Evolutionary conservation across 1,284 basidiomycete genomes (phyloP).

Genomic region (Neotropicomus parvogracilis): DNA sequence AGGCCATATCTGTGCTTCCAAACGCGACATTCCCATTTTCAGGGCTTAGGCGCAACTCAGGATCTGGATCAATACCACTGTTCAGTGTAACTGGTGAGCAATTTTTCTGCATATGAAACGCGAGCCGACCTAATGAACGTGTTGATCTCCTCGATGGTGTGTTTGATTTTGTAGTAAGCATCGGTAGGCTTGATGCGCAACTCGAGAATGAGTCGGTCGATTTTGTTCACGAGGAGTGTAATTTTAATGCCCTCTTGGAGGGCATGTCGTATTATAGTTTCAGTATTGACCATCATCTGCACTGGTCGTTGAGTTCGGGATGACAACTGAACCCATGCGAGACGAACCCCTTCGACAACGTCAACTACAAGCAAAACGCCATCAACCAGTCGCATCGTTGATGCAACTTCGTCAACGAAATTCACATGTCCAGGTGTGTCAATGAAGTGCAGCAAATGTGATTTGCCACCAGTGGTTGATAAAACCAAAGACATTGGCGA

Average conservation of each 20-base stretch:
- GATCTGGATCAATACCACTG: slow-evolving; percentile 86
- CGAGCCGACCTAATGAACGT: slow-evolving; percentile 78
- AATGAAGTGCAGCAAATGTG: slow-evolving; percentile 88
- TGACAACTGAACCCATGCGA: not conserved
- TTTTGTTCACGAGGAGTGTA: slow-evolving; percentile 95
- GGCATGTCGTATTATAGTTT: slow-evolving; percentile 82
- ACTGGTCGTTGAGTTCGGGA: slow-evolving; percentile 12
- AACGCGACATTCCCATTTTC: slow-evolving; percentile 97
- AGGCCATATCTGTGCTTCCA: slow-evolving; percentile 94
- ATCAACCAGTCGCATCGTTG: slow-evolving; percentile 84
- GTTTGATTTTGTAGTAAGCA: slow-evolving; percentile 98
- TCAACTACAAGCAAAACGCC: slow-evolving; percentile 94
- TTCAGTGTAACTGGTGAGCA: slow-evolving; percentile 4
- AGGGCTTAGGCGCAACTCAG: slow-evolving; percentile 83
- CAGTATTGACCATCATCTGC: slow-evolving; percentile 87
- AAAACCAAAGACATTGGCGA: slow-evolving; percentile 94
- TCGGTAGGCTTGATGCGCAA: slow-evolving; percentile 93
- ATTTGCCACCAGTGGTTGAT: slow-evolving; percentile 87
- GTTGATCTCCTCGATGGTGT: slow-evolving; percentile 98
- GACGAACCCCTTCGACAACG: slow-evolving; percentile 86
- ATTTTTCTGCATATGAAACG: slow-evolving; percentile 1
- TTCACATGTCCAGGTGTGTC: slow-evolving; percentile 99
- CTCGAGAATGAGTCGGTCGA: slow-evolving; percentile 95
- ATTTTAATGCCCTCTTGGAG: slow-evolving; percentile 88
- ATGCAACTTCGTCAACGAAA: slow-evolving; percentile 95